These are phyloP conservation scores for Apiospora pterosperma DNA, from an alignment of 2,329 filamentous ascomycete genomes.

Conservation along the genomic window DNA sequence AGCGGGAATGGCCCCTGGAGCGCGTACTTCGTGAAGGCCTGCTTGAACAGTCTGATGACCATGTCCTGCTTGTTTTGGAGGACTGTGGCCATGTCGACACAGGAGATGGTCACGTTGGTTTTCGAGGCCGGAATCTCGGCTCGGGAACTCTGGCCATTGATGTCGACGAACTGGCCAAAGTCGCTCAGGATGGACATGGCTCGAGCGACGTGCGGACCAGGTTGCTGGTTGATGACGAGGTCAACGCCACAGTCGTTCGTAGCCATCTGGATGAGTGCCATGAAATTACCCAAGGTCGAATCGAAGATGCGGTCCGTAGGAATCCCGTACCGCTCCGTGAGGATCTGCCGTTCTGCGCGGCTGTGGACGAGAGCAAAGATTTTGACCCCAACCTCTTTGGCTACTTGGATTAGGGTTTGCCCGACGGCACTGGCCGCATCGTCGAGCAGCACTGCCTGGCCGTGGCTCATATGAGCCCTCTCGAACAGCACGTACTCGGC, in stretches of 20 bases:
- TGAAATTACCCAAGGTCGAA: slow-evolving; percentile 7
- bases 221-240: slow-evolving; percentile 1
- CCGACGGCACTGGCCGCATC: background rate
- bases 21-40: no score
- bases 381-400: background rate
- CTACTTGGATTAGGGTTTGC: background rate
- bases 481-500: background rate
- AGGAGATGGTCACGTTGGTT: no score
- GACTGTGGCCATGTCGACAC: no score
- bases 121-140: no score
- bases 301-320: slow-evolving; percentile 10
- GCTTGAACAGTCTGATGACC: no score
- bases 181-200: slow-evolving; percentile 5
- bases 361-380: background rate
- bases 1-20: no score
- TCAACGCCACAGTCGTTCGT: slow-evolving; percentile 4
- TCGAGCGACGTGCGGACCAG: background rate
- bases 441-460: background rate
- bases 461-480: background rate
- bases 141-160: no score
- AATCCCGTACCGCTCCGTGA: slow-evolving; percentile 4
- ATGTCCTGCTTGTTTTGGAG: no score
- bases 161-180: slow-evolving; percentile 7
- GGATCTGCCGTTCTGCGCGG: slow-evolving; percentile 1
- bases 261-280: background rate